Percentiles rank a stretch among this genome's conserved stretches.
phyloP scores from a whole-genome alignment of 805 yeast species.

The Huiozyma sinensis region DNA sequence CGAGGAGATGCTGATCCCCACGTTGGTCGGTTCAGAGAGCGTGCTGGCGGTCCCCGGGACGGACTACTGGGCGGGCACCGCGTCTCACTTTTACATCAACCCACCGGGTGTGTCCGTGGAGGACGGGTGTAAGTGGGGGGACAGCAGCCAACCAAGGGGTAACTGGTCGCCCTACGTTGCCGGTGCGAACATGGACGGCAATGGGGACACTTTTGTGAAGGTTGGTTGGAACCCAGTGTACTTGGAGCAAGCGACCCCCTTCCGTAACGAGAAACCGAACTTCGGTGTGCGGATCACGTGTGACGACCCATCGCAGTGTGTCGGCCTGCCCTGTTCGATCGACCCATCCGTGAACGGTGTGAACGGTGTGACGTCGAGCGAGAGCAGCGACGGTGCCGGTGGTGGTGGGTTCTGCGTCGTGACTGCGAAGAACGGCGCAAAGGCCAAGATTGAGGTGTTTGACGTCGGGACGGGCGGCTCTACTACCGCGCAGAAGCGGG shows the following conservation, averaged over 20 bases:
- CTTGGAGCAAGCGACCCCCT: slow-evolving; percentile 38
- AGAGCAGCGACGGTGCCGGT: slow-evolving; percentile 41
- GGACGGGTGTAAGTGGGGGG: slow-evolving; percentile 83
- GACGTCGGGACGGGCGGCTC: slow-evolving; percentile 2
- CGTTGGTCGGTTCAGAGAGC: slow-evolving; percentile 40
- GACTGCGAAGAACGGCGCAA: slow-evolving; percentile 54
- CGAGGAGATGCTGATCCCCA: slow-evolving; percentile 90
- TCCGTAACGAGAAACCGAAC: slow-evolving; percentile 43
- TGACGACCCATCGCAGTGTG: slow-evolving; percentile 56
- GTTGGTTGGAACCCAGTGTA: slow-evolving; percentile 89
- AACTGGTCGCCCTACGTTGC: slow-evolving; percentile 94
- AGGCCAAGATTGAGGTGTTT: slow-evolving; percentile 68
- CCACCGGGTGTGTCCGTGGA: slow-evolving; percentile 68
- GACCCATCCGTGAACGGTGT: slow-evolving; percentile 56
- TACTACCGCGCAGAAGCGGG: not conserved
- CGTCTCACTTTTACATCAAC: slow-evolving; percentile 78
- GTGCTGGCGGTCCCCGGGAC: slow-evolving; percentile 76
- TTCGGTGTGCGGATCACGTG: slow-evolving; percentile 71
- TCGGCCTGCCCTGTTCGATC: slow-evolving; percentile 72
- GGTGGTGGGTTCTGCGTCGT: slow-evolving; percentile 79
- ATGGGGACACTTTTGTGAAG: slow-evolving; percentile 66
- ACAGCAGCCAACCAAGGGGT: slow-evolving; percentile 55
- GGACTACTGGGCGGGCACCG: slow-evolving; percentile 75
- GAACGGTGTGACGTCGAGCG: slow-evolving; percentile 40
- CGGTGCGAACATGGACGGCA: slow-evolving; percentile 71